Evolutionary conservation across 2,329 filamentous ascomycete genomes (phyloP), one percentile per base, ranked within the genome.

Genomic region (Cryphonectria radicalis): DNA sequence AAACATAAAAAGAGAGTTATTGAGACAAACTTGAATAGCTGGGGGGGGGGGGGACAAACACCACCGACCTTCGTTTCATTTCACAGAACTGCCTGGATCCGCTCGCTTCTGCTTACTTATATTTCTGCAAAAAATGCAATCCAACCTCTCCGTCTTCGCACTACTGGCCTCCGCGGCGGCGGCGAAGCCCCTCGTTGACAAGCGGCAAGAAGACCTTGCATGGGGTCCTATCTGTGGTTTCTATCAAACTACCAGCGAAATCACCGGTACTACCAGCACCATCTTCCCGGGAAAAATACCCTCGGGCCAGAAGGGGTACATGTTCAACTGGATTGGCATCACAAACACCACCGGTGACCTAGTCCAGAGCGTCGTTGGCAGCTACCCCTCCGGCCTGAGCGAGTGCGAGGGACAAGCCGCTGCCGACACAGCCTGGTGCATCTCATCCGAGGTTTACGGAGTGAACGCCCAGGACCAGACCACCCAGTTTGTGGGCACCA

Each of bases 291-390:
- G 77, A 13, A 69, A 74, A 32, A 76, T 75, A 73, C 76, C 76
- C 13, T 60, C 73, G 13, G 73, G 68, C 28, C 77, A 78, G 67
- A 69, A 70, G 14, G 77, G 76, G 17, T 74, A 72, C 28, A 71
- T 78, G 13, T 78, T 76, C 69, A 68, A 74, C 32, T 78, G 76
- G 76, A 74, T 75, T 37, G 77, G 77, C 25, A 74, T 78, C 40
- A 74, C 73, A 57, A 77, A 77, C 57, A 74, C 72, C 28, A 76
- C 74, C 0, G 77, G 77, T 6, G 76, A 78, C 68, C 68, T 78
- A 40, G 73, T 78, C 25, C 70, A 72, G 67, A 72, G 70, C 46
- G 69, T 72, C 25, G 25, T 72, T 17, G 70, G 70, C 73, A 77
- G 76, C 14, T 77, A 75, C 43, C 73, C 74, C 0, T 62, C 70